phyloP scores from a whole-genome alignment of 768 basidiomycete genomes.

The Suillus alpinus region DNA sequence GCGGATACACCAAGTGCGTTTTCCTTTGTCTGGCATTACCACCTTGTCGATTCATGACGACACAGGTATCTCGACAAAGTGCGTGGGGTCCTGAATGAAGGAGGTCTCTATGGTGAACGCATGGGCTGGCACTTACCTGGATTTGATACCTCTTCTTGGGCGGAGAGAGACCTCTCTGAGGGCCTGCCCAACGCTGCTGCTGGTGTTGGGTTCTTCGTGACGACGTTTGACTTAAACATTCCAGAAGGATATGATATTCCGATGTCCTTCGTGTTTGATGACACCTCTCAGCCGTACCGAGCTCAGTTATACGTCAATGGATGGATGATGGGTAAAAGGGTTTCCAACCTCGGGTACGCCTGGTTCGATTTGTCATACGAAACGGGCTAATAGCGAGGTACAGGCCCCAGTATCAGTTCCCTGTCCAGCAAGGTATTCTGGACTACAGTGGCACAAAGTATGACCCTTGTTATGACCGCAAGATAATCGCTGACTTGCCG shows the following conservation, averaged over 20 bases:
- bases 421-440: constrained; percentile 79
- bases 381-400: neutral
- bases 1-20: constrained; percentile 63
- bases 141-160: constrained; percentile 64
- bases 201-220: constrained; percentile 81
- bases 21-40: neutral
- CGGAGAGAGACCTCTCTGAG: constrained; percentile 47
- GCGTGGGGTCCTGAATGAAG: constrained; percentile 69
- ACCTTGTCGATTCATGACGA: constrained; percentile 1
- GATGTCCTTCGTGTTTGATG: constrained; percentile 70
- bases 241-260: constrained; percentile 61
- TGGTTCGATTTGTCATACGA: constrained; percentile 1
- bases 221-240: constrained; percentile 64
- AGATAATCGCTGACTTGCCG: neutral
- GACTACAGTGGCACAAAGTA: constrained; percentile 72
- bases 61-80: constrained; percentile 73
- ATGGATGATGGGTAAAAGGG: constrained; percentile 85
- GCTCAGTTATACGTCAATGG: constrained; percentile 79
- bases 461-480: constrained; percentile 3
- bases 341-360: constrained; percentile 66
- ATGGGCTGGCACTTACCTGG: constrained; percentile 74
- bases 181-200: constrained; percentile 58
- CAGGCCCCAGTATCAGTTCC: constrained; percentile 79
- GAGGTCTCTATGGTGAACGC: constrained; percentile 69
- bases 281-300: constrained; percentile 64